Conservation (phyloP, 257 asterid species). For the Anisodus tanguticus region DNA sequence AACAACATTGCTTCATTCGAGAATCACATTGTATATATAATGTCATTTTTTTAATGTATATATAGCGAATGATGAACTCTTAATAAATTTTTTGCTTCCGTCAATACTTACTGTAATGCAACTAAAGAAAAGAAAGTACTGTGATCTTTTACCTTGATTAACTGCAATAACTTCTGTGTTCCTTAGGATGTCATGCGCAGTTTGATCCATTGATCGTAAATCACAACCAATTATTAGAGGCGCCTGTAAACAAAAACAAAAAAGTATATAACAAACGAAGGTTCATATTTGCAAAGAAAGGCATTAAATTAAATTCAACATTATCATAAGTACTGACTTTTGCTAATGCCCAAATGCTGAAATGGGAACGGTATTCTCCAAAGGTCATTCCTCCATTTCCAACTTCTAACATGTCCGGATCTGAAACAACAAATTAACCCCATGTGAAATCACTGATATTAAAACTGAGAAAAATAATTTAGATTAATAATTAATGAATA, state of each 20-base stretch:
- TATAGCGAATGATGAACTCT: too few species aligned
- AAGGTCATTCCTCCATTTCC: conserved; percentile 92
- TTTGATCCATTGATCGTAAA: conserved; percentile 62
- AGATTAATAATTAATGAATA: not conserved
- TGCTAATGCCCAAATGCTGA: conserved; percentile 92
- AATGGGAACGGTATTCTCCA: conserved; percentile 84
- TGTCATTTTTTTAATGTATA: too few species aligned
- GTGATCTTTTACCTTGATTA: conserved; percentile 64
- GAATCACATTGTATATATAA: too few species aligned
- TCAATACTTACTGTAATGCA: too few species aligned
- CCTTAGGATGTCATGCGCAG: conserved; percentile 53
- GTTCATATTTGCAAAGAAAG: not conserved
- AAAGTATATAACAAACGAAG: not conserved
- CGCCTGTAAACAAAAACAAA: conserved; percentile 54
- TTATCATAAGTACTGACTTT: conserved; percentile 53
- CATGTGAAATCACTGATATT: not conserved
- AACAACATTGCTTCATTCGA: too few species aligned
- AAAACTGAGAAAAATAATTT: not conserved
- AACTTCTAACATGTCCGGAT: conserved; percentile 98
- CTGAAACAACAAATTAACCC: conserved; percentile 41
- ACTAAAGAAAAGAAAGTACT: not conserved
- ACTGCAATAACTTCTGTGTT: conserved; percentile 84
- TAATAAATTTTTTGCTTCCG: too few species aligned
- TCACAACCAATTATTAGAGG: conserved; percentile 93
- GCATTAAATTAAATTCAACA: not conserved